Evolutionary conservation across 192 early-diverging fungal genomes (phyloP).

Genomic region (Backusella luteola): DNA sequence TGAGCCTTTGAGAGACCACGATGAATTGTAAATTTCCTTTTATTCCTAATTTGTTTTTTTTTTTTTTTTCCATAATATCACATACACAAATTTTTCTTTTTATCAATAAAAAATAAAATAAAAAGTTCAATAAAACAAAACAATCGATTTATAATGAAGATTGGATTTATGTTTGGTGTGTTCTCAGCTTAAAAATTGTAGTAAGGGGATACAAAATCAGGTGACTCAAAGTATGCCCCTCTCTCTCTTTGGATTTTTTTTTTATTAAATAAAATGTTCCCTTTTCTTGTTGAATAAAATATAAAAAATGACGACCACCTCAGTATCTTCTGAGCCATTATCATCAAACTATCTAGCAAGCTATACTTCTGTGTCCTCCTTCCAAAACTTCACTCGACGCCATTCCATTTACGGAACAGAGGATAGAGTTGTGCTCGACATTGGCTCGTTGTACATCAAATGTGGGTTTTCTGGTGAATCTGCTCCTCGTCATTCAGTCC

Average conservation of each 20-base stretch:
- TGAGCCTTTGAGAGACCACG: slow-evolving; percentile 24
- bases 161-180: no score
- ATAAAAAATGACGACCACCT: slow-evolving; percentile 25
- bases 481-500: slow-evolving; percentile 66
- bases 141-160: no score
- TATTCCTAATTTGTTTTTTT: slow-evolving; percentile 2
- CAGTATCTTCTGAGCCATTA: slow-evolving; percentile 21
- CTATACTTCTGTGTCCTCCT: slow-evolving; percentile 14
- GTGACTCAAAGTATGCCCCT: not conserved
- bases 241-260: not conserved
- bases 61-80: not conserved
- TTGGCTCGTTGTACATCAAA: slow-evolving; percentile 78
- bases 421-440: slow-evolving; percentile 85
- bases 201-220: not conserved
- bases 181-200: no score
- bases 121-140: not conserved
- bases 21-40: slow-evolving; percentile 23
- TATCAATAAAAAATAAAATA: not conserved
- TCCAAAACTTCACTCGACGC: slow-evolving; percentile 36
- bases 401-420: slow-evolving; percentile 74
- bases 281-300: not conserved
- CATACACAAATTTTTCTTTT: not conserved
- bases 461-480: slow-evolving; percentile 87
- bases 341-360: slow-evolving; percentile 23
- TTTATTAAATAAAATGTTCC: not conserved